Base-by-base conservation (phyloP, 2,329 filamentous ascomycete genomes). In the Fusarium goolgardi region DNA sequence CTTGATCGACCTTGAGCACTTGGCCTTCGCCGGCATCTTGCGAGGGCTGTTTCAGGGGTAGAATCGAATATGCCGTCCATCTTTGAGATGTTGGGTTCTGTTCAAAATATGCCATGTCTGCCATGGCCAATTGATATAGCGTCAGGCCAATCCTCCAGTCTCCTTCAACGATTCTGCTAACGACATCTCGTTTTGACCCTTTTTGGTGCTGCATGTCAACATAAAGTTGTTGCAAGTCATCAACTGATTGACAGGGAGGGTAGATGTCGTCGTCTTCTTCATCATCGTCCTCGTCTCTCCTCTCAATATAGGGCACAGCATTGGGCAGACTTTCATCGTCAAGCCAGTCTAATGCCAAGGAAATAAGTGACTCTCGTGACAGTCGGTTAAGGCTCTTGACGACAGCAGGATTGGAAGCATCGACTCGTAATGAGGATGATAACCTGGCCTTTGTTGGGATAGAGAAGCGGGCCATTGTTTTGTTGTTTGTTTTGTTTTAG, bases 261-360 rank as follows among this genome's bases (percentile, higher is more conserved):
- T 94, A 93, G 32, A 91, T 83, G 67, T 91, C 90, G 60, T 88
- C 84, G 34, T 83, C 82, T 56, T 91, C 86, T 2, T 88, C 85
- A 13, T 87, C 84, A 0, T 85, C 81, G 10, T 82, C 80, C 10
- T 84, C 80, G 20, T 86, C 68, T 20, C 62, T 58, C 74, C 61
- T 60, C 73, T 75, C 54, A 18, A 82, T 71, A 51, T 78, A 77
- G 10, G 77, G 73, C 39, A 77, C 65, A 75, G 82, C 45, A 91
- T 84, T 74, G 84, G 84, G 78, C 40, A 88, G 81, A 66, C 91
- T 90, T 66, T 84, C 82, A 49, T 90, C 86, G 59, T 90, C 87
- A 5, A 96, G 87, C 93, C 93, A 97, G 80, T 91, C 86, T 23
- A 94, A 84, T 1, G 86, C 91, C 11, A 97, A 84, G 0, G 88